Evolutionary conservation across 2,329 filamentous ascomycete genomes (phyloP).

Genomic region (Neopestalotiopsis sp.): DNA sequence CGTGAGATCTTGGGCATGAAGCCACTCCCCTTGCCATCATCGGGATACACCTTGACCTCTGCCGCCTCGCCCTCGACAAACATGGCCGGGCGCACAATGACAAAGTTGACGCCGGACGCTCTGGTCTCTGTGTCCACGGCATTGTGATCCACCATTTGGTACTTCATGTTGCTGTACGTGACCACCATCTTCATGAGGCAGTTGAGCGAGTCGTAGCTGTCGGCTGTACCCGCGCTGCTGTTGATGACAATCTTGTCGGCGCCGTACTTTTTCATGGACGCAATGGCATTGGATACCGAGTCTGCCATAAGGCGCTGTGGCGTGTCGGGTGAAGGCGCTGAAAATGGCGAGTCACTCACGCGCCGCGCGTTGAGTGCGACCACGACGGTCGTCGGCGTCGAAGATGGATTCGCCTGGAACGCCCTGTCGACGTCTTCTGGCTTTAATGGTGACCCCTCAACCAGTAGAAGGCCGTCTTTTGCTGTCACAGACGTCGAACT

Average conservation of each 20-base stretch:
- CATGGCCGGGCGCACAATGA: conserved; percentile 51
- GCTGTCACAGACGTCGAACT: conserved; percentile 40
- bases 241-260: conserved; percentile 53
- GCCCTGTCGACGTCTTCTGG: conserved; percentile 42
- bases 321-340: conserved; percentile 42
- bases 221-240: conserved; percentile 54
- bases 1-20: conserved; percentile 44
- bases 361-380: conserved; percentile 55
- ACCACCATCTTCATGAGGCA: conserved; percentile 51
- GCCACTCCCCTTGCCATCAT: conserved; percentile 47
- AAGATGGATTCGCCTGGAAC: conserved; percentile 32
- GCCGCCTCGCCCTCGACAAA: conserved; percentile 44
- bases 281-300: conserved; percentile 42
- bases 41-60: conserved; percentile 45
- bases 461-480: conserved; percentile 40
- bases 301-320: conserved; percentile 53
- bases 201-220: conserved; percentile 48
- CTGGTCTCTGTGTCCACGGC: conserved; percentile 49
- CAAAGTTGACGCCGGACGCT: conserved; percentile 40
- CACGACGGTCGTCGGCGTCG: conserved; percentile 45
- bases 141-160: conserved; percentile 54
- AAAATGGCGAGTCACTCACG: conserved; percentile 52
- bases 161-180: conserved; percentile 49
- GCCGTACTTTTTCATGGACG: conserved; percentile 42
- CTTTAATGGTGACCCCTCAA: conserved; percentile 44